Conservation (phyloP, 768 basidiomycete species). For the Agaricus subrufescens region DNA sequence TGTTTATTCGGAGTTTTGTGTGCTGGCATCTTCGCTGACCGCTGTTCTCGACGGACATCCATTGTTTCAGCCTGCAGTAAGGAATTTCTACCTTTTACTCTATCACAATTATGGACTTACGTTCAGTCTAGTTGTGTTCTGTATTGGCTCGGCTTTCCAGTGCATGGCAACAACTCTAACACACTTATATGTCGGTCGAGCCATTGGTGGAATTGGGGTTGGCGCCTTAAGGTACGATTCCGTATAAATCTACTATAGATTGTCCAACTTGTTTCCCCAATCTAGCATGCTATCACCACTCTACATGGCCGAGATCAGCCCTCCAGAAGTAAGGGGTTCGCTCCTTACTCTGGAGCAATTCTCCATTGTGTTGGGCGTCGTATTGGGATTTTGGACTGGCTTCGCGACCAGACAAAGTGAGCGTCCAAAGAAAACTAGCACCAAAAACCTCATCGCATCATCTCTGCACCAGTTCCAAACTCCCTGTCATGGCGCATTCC, state of each 20-base stretch:
- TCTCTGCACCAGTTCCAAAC: slow-evolving; percentile 39
- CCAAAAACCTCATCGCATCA: background rate
- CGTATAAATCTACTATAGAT: slow-evolving; percentile 6
- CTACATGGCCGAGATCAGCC: slow-evolving; percentile 83
- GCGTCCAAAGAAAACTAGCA: slow-evolving; percentile 15
- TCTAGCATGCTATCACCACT: slow-evolving; percentile 72
- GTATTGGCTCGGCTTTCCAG: slow-evolving; percentile 69
- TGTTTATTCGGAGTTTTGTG: slow-evolving; percentile 71
- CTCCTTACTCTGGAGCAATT: slow-evolving; percentile 78
- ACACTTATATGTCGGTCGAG: slow-evolving; percentile 64
- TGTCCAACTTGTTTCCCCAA: background rate
- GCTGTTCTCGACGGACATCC: slow-evolving; percentile 58
- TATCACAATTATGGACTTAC: background rate
- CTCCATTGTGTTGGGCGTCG: slow-evolving; percentile 76
- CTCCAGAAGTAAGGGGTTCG: slow-evolving; percentile 76
- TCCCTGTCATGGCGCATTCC: slow-evolving; percentile 77
- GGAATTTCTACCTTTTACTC: slow-evolving; percentile 14
- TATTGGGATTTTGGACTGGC: slow-evolving; percentile 80
- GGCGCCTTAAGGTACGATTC: slow-evolving; percentile 57
- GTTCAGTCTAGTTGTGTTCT: slow-evolving; percentile 51
- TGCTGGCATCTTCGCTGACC: slow-evolving; percentile 66
- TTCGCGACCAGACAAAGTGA: slow-evolving; percentile 64
- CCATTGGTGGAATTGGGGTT: slow-evolving; percentile 77
- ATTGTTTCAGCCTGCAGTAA: slow-evolving; percentile 67
- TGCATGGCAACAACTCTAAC: slow-evolving; percentile 49